These are phyloP conservation scores for Nannochloropsis gaditana DNA, from an alignment of 108 stramenopile genomes.

Conservation along the genomic window DNA sequence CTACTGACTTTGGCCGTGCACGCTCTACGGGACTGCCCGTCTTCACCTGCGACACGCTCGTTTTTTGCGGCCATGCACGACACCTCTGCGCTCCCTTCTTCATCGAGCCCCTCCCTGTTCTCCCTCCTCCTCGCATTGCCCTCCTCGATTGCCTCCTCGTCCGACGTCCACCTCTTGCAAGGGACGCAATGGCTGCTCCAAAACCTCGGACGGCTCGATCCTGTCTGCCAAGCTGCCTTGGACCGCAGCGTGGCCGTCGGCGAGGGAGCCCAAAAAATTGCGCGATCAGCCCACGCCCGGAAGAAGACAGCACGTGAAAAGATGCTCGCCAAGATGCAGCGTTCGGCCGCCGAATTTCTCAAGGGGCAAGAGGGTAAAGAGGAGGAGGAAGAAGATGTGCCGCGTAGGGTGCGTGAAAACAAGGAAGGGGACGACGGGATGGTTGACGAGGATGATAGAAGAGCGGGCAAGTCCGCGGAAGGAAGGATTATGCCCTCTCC, in stretches of 20 bases:
- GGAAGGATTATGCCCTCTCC: background rate
- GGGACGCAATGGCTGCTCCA: background rate
- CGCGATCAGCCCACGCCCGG: background rate
- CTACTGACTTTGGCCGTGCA: slow-evolving; percentile 39
- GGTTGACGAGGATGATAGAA: background rate
- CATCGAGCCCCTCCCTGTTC: background rate
- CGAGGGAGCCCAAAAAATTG: background rate
- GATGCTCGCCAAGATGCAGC: slow-evolving; percentile 29
- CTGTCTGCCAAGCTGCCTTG: background rate
- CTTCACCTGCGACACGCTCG: background rate
- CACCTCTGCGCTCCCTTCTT: background rate
- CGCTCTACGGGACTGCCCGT: background rate
- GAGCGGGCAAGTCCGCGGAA: background rate
- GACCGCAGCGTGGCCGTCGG: background rate
- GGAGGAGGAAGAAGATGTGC: background rate
- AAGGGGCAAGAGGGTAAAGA: background rate
- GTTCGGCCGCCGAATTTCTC: slow-evolving; percentile 31
- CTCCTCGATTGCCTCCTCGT: background rate
- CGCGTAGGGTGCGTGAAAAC: slow-evolving; percentile 18
- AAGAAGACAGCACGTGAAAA: slow-evolving; percentile 27
- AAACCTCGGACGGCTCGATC: background rate
- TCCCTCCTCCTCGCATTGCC: background rate
- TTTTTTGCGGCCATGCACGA: background rate
- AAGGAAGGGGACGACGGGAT: slow-evolving; percentile 29
- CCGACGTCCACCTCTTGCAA: background rate